Conservation (phyloP, 1,284 basidiomycete species). For the Boletus semigastroideus region DNA sequence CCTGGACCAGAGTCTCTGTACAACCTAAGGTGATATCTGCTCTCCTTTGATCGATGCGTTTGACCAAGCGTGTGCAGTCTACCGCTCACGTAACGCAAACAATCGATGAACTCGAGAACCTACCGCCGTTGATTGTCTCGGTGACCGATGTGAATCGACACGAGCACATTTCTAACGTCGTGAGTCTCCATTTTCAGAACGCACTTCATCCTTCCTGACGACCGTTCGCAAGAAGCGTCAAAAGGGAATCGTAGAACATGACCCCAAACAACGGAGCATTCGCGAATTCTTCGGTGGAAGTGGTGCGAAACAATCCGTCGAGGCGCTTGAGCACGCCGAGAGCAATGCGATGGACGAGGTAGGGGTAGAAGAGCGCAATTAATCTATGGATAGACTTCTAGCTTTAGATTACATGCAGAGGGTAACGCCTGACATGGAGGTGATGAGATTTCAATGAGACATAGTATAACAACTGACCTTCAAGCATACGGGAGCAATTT, state of each 20-base stretch:
- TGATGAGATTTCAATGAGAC: neutral
- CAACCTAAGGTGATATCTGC: conserved; percentile 42
- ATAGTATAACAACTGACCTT: conserved; percentile 12
- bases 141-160: conserved; percentile 56
- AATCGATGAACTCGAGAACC: conserved; percentile 20
- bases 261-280: conserved; percentile 75
- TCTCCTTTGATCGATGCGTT: neutral
- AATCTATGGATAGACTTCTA: conserved; percentile 3
- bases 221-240: conserved; percentile 61
- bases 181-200: conserved; percentile 35
- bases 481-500: conserved; percentile 69
- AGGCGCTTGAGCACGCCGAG: conserved; percentile 21
- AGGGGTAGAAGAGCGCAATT: conserved; percentile 5
- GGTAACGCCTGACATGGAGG: conserved; percentile 7
- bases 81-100: conserved; percentile 30
- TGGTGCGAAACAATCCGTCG: conserved; percentile 26
- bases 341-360: conserved; percentile 31
- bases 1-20: conserved; percentile 62
- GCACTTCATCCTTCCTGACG: neutral
- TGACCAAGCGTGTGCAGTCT: conserved; percentile 25
- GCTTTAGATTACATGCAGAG: conserved; percentile 12
- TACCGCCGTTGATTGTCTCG: conserved; percentile 40
- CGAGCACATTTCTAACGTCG: conserved; percentile 56
- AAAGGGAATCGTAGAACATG: conserved; percentile 75
- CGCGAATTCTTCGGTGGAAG: conserved; percentile 74